Evolutionary conservation across 2,329 filamentous ascomycete genomes (phyloP).

Genomic region (Scolecobasidium constrictum): DNA sequence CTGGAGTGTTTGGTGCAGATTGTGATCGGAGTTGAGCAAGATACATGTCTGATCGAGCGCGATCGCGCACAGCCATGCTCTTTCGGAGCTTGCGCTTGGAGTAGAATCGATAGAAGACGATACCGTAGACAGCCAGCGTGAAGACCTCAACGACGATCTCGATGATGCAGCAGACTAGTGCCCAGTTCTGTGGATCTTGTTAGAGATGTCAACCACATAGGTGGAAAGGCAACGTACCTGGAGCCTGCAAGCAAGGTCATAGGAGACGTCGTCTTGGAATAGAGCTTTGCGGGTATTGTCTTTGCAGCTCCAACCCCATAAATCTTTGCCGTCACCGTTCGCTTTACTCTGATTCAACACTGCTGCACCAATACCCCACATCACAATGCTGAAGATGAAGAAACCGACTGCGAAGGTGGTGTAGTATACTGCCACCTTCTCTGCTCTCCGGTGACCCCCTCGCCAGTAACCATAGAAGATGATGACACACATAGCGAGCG

Average conservation of each 20-base stretch:
- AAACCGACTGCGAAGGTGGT: slow-evolving; percentile 86
- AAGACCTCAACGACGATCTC: slow-evolving; percentile 89
- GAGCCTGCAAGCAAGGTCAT: slow-evolving; percentile 82
- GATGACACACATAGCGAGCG: slow-evolving; percentile 64
- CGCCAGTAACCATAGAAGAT: slow-evolving; percentile 82
- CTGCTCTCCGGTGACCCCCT: slow-evolving; percentile 77
- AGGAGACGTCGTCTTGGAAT: slow-evolving; percentile 73
- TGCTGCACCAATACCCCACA: slow-evolving; percentile 83
- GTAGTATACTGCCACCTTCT: slow-evolving; percentile 93
- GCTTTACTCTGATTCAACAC: slow-evolving; percentile 70
- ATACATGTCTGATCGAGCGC: slow-evolving; percentile 88
- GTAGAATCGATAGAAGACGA: slow-evolving; percentile 97
- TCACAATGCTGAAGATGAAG: slow-evolving; percentile 84
- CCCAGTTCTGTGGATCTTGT: slow-evolving; percentile 63
- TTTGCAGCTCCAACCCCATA: slow-evolving; percentile 98
- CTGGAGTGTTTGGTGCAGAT: slow-evolving; percentile 89
- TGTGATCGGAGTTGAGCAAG: slow-evolving; percentile 59
- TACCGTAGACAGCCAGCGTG: slow-evolving; percentile 82
- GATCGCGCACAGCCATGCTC: slow-evolving; percentile 92
- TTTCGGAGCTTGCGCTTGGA: slow-evolving; percentile 91
- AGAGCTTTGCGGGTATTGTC: slow-evolving; percentile 71
- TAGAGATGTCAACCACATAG: slow-evolving; percentile 11
- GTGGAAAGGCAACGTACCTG: slow-evolving; percentile 42
- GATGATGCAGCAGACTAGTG: slow-evolving; percentile 91
- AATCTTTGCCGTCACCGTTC: slow-evolving; percentile 67